phyloP scores from a whole-genome alignment of 768 basidiomycete species.

The Lanmaoa rubissima region DNA sequence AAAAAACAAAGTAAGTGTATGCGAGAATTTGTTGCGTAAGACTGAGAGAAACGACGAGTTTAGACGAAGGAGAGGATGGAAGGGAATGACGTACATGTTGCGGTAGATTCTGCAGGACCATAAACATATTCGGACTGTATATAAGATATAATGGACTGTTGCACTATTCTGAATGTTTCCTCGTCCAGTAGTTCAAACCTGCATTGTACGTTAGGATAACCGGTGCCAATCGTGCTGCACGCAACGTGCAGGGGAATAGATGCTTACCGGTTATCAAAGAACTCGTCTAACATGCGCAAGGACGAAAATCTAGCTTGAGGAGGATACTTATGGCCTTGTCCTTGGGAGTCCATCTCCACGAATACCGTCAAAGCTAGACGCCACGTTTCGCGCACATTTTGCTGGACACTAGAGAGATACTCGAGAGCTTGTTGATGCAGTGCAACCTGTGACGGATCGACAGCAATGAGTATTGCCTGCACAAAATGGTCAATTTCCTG shows the following conservation, averaged over 20 bases:
- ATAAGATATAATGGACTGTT: constrained; percentile 76
- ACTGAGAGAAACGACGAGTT: constrained; percentile 43
- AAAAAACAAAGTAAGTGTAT: constrained; percentile 86
- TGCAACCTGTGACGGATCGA: constrained; percentile 66
- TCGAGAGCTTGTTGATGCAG: constrained; percentile 86
- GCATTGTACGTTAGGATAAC: constrained; percentile 11
- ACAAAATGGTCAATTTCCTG: constrained; percentile 74
- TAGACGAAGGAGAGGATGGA: neutral
- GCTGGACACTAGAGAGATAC: constrained; percentile 75
- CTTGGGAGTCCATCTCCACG: constrained; percentile 56
- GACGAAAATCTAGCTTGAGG: constrained; percentile 78
- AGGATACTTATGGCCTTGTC: constrained; percentile 60
- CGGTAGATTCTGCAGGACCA: constrained; percentile 78
- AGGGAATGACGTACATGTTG: constrained; percentile 64
- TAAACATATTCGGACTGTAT: constrained; percentile 86
- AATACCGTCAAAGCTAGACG: constrained; percentile 76
- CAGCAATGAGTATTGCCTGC: constrained; percentile 86
- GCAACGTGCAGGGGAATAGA: neutral
- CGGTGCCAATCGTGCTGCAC: neutral
- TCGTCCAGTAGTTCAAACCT: constrained; percentile 69
- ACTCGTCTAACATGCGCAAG: constrained; percentile 76
- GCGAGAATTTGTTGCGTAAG: constrained; percentile 92
- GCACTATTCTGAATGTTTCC: constrained; percentile 67
- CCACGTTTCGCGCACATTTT: constrained; percentile 77
- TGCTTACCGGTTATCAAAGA: constrained; percentile 77